Conservation (phyloP, 305 asterid genomes). For the Fraxinus paxiana region DNA sequence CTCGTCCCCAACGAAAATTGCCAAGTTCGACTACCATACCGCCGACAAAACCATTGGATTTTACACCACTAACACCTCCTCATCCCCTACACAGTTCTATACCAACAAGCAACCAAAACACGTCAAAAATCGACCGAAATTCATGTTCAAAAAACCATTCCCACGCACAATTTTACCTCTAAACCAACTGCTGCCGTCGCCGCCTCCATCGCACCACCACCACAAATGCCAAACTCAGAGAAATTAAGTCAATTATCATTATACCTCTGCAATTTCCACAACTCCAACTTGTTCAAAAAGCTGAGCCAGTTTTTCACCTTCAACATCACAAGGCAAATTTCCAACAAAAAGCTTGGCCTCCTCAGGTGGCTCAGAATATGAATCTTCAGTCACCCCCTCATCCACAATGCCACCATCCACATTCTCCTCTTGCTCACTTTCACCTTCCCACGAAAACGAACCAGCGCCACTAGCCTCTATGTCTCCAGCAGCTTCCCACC, state of each 20-base stretch:
- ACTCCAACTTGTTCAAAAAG: slow-evolving; percentile 76
- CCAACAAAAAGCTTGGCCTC: slow-evolving; percentile 88
- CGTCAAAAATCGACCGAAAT: too few species aligned
- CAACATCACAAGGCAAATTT: slow-evolving; percentile 78
- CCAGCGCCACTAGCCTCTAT: slow-evolving; percentile 11
- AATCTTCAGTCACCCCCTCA: slow-evolving; percentile 33
- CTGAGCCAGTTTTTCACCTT: slow-evolving; percentile 64
- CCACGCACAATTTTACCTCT: too few species aligned
- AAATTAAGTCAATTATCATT: not conserved
- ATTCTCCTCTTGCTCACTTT: slow-evolving; percentile 10
- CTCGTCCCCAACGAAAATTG: too few species aligned
- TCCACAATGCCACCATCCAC: slow-evolving; percentile 28
- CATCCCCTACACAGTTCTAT: too few species aligned
- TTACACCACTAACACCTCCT: too few species aligned
- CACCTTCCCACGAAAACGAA: slow-evolving; percentile 17
- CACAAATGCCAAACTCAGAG: not conserved
- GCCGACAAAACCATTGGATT: too few species aligned
- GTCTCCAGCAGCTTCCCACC: slow-evolving; percentile 15
- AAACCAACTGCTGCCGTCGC: too few species aligned
- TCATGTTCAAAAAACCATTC: too few species aligned
- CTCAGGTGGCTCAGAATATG: slow-evolving; percentile 62
- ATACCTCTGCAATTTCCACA: slow-evolving; percentile 91
- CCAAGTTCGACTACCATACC: too few species aligned
- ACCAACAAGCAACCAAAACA: too few species aligned
- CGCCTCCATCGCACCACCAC: too few species aligned